Evolutionary conservation across 345 rosid species (phyloP).

Genomic region (Lepidium aucheri): DNA sequence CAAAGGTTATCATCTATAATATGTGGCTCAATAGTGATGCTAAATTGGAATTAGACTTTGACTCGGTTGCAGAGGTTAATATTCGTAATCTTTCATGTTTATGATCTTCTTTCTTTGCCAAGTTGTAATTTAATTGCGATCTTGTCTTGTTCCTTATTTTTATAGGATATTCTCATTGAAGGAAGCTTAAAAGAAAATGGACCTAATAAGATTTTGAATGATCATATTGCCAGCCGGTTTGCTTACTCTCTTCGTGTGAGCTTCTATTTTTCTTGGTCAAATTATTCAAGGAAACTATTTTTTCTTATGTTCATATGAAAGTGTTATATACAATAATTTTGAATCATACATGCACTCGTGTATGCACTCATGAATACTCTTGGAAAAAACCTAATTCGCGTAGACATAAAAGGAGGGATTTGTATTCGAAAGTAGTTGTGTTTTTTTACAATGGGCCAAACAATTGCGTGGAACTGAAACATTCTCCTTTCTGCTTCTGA

Average conservation of each 20-base stretch:
- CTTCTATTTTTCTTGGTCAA: constrained; percentile 11
- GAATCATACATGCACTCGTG: neutral
- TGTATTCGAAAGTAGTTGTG: neutral
- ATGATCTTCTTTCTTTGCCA: neutral
- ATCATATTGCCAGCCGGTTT: constrained; percentile 60
- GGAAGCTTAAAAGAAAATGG: constrained; percentile 51
- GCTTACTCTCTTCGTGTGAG: constrained; percentile 82
- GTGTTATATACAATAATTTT: neutral
- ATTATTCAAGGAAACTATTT: neutral
- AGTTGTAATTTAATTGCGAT: constrained; percentile 2
- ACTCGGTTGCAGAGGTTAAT: constrained; percentile 53
- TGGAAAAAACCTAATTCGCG: neutral
- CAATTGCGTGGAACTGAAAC: constrained; percentile 1
- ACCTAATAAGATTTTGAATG: constrained; percentile 46
- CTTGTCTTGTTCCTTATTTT: constrained; percentile 3
- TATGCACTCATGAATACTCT: neutral
- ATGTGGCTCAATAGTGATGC: constrained; percentile 69
- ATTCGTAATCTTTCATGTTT: constrained; percentile 11
- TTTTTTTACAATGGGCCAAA: neutral
- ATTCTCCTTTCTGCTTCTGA: neutral
- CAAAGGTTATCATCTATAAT: constrained; percentile 81
- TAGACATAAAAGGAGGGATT: neutral
- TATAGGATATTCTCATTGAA: constrained; percentile 70
- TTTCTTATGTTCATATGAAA: constrained; percentile 1
- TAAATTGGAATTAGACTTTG: constrained; percentile 70